Base-by-base conservation (phyloP, 2,329 filamentous ascomycete species). In the Penicillium decumbens region DNA sequence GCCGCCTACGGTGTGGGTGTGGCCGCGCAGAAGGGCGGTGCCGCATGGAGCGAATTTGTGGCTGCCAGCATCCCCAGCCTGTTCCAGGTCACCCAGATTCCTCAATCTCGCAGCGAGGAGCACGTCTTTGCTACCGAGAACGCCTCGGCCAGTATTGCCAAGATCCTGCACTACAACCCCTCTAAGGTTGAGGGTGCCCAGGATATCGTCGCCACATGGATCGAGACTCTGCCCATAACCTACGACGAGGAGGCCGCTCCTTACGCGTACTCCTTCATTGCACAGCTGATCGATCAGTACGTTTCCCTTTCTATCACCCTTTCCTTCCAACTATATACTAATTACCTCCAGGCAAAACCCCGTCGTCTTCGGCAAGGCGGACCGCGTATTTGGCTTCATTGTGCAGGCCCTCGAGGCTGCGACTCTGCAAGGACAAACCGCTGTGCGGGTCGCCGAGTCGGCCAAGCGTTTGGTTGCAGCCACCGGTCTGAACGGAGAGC, bases 121-220 rank as follows among this genome's bases (percentile, higher is more conserved):
- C 91, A 97, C 62, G 87, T 95, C 1, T 98, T 95, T 67, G 93
- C 93, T 2, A 97, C 93, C 1, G 93, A 98, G 74, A 98, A 98
- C 66, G 92, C 92, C 6, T 96, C 89, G 60, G 92, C 93, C 37
- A 90, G 89, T 59, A 93, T 98, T 64, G 93, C 93, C 30, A 98
- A 98, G 79, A 92, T 98, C 45, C 77, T 98, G 57, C 90, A 95
- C 68, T 96, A 85, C 75, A 96, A 95, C 71, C 76, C 83, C 23
- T 78, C 78, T 58, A 88, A 87, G 66, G 84, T 98, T 15, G 77
- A 77, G 46, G 89, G 95, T 63, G 77, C 82, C 43, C 85, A 93
- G 64, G 80, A 87, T 32, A 79, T 96, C 24, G 83, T 89, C 37
- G 75, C 78, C n/a, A 85, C 87, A 66, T 98, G 93, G 93, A 75